Evolutionary conservation across 2,329 filamentous ascomycete species (phyloP).

Genomic region (Colletotrichum limetticola): DNA sequence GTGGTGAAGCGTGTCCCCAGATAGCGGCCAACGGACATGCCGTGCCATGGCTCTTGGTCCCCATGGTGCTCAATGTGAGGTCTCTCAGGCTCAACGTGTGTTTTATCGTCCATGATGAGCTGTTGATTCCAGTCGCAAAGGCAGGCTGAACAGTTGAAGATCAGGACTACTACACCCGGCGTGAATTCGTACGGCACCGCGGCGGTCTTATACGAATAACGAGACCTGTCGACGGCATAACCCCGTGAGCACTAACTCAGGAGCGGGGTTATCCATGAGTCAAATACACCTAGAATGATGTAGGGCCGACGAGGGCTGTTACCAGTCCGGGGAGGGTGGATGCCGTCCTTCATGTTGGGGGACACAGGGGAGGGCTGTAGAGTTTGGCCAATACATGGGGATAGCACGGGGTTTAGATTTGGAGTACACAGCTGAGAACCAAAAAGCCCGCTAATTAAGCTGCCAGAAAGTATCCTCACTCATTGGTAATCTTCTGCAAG

Average conservation of each 20-base stretch:
- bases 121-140: background rate
- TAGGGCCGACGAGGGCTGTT: background rate
- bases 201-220: conserved; percentile 11
- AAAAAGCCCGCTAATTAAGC: background rate
- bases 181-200: background rate
- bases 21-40: conserved; percentile 61
- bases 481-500: background rate
- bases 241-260: conserved; percentile 1
- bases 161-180: too few relatives aligned
- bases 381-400: background rate
- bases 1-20: conserved; percentile 62
- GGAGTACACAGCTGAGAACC: background rate
- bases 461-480: background rate
- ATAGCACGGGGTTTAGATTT: background rate
- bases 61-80: conserved; percentile 5
- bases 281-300: conserved; percentile 9
- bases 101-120: conserved; percentile 24
- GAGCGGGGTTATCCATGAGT: conserved; percentile 24
- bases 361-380: background rate
- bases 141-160: background rate
- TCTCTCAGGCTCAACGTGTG: conserved; percentile 3
- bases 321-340: background rate
- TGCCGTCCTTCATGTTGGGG: background rate
- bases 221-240: background rate
- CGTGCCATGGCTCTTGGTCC: conserved; percentile 56